Percentiles rank a stretch among this genome's conserved stretches.
Conservation (phyloP, 805 yeast genomes). For the Cyberlindnera mrakii region DNA sequence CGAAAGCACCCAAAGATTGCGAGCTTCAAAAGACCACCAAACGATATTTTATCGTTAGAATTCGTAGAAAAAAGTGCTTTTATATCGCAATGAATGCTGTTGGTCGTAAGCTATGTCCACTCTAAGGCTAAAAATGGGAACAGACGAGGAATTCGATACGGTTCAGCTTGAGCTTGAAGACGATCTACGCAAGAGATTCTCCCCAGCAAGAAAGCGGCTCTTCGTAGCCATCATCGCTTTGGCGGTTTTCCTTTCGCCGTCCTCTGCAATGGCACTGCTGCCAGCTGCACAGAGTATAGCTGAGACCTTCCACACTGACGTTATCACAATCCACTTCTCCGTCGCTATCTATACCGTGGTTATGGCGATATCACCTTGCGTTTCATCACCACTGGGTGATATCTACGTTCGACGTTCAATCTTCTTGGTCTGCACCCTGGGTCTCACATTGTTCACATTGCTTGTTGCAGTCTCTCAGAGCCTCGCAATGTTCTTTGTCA, state of each 20-base stretch:
- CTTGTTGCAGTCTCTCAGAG: constrained; percentile 42
- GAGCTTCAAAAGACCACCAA: too few species aligned
- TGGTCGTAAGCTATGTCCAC: too few species aligned
- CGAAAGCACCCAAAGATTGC: too few species aligned
- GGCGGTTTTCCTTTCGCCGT: constrained; percentile 3
- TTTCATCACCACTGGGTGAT: constrained; percentile 43
- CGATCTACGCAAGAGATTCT: neutral
- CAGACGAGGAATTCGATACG: too few species aligned
- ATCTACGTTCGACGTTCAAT: constrained; percentile 43
- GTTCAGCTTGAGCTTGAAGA: too few species aligned
- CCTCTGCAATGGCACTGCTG: constrained; percentile 4
- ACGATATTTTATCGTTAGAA: too few species aligned
- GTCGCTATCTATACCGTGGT: constrained; percentile 11
- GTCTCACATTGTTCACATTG: constrained; percentile 23
- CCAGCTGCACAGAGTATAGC: constrained; percentile 3
- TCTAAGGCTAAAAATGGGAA: too few species aligned
- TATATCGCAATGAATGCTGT: too few species aligned
- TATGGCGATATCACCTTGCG: constrained; percentile 48
- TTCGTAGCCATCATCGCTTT: constrained; percentile 1
- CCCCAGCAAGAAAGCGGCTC: constrained; percentile 1
- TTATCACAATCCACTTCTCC: constrained; percentile 3
- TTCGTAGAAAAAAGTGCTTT: too few species aligned
- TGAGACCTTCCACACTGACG: constrained; percentile 1
- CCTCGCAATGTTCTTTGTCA: constrained; percentile 46
- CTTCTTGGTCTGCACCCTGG: constrained; percentile 34